Percentiles rank a stretch among this genome's conserved stretches.
Conservation (phyloP, 331 rosid species). For the Spiraea crenata region DNA sequence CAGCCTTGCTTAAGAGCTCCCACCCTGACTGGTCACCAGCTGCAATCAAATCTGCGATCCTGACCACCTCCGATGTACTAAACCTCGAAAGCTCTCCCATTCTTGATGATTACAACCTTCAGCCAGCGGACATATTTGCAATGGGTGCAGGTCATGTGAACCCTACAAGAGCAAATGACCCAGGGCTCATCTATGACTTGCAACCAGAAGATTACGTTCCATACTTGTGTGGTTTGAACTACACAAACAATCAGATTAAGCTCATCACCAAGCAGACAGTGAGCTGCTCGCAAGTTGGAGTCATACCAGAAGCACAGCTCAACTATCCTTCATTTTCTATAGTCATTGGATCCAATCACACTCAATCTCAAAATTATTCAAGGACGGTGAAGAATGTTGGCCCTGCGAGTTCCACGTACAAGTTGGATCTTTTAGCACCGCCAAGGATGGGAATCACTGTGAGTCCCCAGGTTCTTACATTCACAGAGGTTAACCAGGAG, state of each 20-base stretch:
- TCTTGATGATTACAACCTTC: slow-evolving; percentile 31
- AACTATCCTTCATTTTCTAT: slow-evolving; percentile 61
- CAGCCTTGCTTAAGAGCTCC: slow-evolving; percentile 56
- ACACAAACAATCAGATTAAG: slow-evolving; percentile 38
- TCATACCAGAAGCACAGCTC: slow-evolving; percentile 41
- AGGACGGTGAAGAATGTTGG: slow-evolving; percentile 58
- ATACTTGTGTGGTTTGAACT: slow-evolving; percentile 54
- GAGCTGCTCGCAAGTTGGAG: slow-evolving; percentile 34
- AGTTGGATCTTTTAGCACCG: slow-evolving; percentile 24
- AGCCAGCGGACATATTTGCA: slow-evolving; percentile 45
- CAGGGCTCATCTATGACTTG: slow-evolving; percentile 54
- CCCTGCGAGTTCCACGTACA: slow-evolving; percentile 29
- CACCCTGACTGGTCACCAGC: slow-evolving; percentile 86
- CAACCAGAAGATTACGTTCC: slow-evolving; percentile 49
- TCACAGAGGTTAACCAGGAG: slow-evolving; percentile 52
- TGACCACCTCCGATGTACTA: slow-evolving; percentile 40
- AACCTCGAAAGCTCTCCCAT: slow-evolving; percentile 37
- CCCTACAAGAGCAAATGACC: slow-evolving; percentile 49
- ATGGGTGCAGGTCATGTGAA: slow-evolving; percentile 60
- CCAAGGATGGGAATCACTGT: slow-evolving; percentile 40
- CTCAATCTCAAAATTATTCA: slow-evolving; percentile 28
- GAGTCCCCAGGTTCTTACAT: slow-evolving; percentile 37
- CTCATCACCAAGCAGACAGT: slow-evolving; percentile 21
- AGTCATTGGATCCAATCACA: slow-evolving; percentile 18
- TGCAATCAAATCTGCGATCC: slow-evolving; percentile 57